A percentile compares a stretch with the other conserved stretches of the same genome.
phyloP scores from a whole-genome alignment of 2,329 filamentous ascomycete genomes.

The Colletotrichum viniferum region DNA sequence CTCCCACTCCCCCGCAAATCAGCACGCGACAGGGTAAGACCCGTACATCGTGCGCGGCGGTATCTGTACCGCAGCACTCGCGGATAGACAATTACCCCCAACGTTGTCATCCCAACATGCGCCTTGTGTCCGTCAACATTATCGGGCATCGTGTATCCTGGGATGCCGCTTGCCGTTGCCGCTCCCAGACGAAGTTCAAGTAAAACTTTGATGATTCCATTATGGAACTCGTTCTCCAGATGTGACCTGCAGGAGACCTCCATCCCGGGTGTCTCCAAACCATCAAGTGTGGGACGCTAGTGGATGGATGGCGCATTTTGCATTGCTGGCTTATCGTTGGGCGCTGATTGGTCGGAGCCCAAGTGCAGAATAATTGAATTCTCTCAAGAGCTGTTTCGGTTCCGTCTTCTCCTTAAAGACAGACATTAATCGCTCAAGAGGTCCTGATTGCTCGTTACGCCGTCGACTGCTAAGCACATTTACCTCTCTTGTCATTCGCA shows the following conservation, averaged over 20 bases:
- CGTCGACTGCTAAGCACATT: conserved; percentile 11
- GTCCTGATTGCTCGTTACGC: neutral
- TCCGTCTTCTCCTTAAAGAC: conserved; percentile 18
- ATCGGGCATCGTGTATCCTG: neutral
- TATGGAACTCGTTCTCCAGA: conserved; percentile 22
- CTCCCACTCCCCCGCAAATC: conserved; percentile 10
- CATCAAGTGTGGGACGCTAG: conserved; percentile 21
- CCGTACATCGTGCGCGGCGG: neutral
- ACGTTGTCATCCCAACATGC: conserved; percentile 3
- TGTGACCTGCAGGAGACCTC: conserved; percentile 22
- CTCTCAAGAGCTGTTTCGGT: conserved; percentile 22
- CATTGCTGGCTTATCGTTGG: conserved; percentile 32
- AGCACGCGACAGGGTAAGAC: conserved; percentile 10
- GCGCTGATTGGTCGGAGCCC: conserved; percentile 28
- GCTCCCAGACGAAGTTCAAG: conserved; percentile 2
- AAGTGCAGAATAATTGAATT: conserved; percentile 39
- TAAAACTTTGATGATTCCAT: conserved; percentile 26
- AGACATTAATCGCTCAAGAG: conserved; percentile 20
- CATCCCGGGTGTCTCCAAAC: conserved; percentile 16
- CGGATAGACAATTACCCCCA: conserved; percentile 14
- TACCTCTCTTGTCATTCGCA: conserved; percentile 17
- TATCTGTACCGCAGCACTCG: neutral
- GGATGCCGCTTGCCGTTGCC: conserved; percentile 17
- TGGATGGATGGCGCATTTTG: conserved; percentile 20
- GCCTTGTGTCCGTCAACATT: neutral